Evolutionary conservation across 75 land plant species (phyloP), one percentile per base, ranked within the genome.

Genomic region (Pinus albicaulis): DNA sequence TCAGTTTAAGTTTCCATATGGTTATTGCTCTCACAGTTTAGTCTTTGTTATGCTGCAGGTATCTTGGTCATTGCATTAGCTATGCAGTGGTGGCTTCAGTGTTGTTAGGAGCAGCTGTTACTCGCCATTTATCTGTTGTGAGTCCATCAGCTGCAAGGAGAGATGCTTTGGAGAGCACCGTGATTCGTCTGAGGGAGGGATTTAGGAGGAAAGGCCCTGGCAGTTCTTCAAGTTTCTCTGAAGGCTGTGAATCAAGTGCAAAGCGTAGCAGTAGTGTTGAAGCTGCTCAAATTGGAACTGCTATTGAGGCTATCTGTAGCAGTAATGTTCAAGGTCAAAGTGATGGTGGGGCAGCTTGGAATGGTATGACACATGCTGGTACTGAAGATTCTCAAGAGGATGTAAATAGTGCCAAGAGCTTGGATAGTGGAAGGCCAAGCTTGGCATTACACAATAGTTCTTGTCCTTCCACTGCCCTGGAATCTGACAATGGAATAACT

Each of bases 61-160:
- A 93, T 80, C 81, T 98, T 77, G 99, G 99, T 23, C 99, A 98
- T 74, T 98, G 99, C 73, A 80, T 98, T n/a, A 93, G 99, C 56
- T 98, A 93, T 89, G 95, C 94, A 59, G 92, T 98, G 71, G 96
- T 98, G 20, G 99, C 99, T 13, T 91, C 98, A 74, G 92, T 93
- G 1, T 86, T 98, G 5, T 83, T 90, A 61, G 96, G 96, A 38
- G 99, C 98, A 78, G 99, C 92, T 38, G 92, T 93, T 53, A 80
- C 80, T 65, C 94, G 96, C 17, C 90, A 90, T 81, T 82, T 98
- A 7, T 83, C 89, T 36, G 82, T 88, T 59, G 86, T 85, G 28
- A 90, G 89, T 77, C 97, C 98, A 8, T 81, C 81, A 73, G 94
- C 85, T 79, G 99, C 96, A 55, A 86, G 99, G 62, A 88, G 94